Evolutionary conservation across 1,284 basidiomycete genomes (phyloP).

Genomic region (Uromyces viciae-fabae): DNA sequence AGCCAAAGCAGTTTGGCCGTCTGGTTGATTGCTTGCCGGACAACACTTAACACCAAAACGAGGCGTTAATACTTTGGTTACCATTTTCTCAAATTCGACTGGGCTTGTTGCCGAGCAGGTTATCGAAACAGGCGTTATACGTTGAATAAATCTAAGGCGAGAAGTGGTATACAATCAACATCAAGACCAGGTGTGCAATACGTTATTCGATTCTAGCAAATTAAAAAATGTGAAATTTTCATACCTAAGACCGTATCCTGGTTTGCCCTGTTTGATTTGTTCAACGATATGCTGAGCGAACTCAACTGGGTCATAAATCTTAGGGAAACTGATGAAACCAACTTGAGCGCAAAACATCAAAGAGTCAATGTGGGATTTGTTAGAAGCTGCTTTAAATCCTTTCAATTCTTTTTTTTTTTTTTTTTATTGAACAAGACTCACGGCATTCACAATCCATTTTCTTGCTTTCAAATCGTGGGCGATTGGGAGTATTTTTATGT

Average conservation of each 20-base stretch:
- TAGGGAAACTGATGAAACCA: constrained; percentile 29
- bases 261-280: constrained; percentile 9
- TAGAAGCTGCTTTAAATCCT: not conserved
- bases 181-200: too few species aligned
- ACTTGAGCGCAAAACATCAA: not conserved
- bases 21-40: not conserved
- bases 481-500: not conserved
- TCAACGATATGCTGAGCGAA: constrained; percentile 7
- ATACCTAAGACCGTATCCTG: constrained; percentile 8
- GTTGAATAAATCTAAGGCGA: constrained; percentile 6
- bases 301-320: constrained; percentile 7
- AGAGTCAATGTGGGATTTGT: not conserved
- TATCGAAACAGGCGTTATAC: constrained; percentile 16
- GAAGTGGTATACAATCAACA: too few species aligned
- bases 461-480: constrained; percentile 12
- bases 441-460: constrained; percentile 29
- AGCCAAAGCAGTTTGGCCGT: not conserved
- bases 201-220: not conserved
- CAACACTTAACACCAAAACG: constrained; percentile 7
- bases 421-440: not conserved
- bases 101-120: constrained; percentile 17
- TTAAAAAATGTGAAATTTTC: not conserved
- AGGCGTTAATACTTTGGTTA: constrained; percentile 6
- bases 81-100: constrained; percentile 7
- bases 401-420: too few species aligned